Evolutionary conservation across 2,329 filamentous ascomycete species (phyloP).

Genomic region (Talaromyces verruculosus): DNA sequence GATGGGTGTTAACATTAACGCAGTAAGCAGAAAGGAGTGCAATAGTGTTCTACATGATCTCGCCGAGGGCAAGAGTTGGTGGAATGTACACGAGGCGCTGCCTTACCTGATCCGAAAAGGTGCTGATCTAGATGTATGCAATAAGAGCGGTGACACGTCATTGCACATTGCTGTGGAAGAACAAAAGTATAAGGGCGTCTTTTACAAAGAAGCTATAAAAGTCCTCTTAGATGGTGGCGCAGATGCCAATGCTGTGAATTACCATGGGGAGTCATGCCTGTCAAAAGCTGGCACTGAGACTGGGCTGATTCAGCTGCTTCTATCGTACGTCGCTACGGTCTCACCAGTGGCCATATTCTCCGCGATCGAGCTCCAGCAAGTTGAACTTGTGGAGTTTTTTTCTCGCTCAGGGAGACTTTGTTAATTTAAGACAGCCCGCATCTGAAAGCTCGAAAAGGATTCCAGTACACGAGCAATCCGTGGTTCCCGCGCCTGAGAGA

Average conservation of each 20-base stretch:
- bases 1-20: slow-evolving; percentile 1
- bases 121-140: slow-evolving; percentile 3
- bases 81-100: slow-evolving; percentile 7
- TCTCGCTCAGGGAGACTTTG: slow-evolving; percentile 7
- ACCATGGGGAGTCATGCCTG: slow-evolving; percentile 5
- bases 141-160: background rate
- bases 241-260: slow-evolving; percentile 13
- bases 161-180: slow-evolving; percentile 13
- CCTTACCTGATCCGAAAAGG: slow-evolving; percentile 16
- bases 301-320: slow-evolving; percentile 7
- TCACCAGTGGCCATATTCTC: slow-evolving; percentile 10
- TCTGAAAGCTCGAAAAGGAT: background rate
- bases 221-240: slow-evolving; percentile 7
- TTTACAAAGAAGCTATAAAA: slow-evolving; percentile 10
- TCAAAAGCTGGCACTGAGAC: slow-evolving; percentile 9
- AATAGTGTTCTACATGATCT: slow-evolving; percentile 11
- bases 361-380: slow-evolving; percentile 12
- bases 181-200: slow-evolving; percentile 3
- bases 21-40: background rate
- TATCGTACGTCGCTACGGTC: slow-evolving; percentile 7
- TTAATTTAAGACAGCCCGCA: slow-evolving; percentile 5
- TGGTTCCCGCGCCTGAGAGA: background rate
- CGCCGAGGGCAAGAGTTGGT: slow-evolving; percentile 11
- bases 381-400: slow-evolving; percentile 9
- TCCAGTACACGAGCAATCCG: background rate